These are phyloP conservation scores for Daldinia bambusicola DNA, from an alignment of 495 filamentous ascomycete genomes.

Conservation along the genomic window DNA sequence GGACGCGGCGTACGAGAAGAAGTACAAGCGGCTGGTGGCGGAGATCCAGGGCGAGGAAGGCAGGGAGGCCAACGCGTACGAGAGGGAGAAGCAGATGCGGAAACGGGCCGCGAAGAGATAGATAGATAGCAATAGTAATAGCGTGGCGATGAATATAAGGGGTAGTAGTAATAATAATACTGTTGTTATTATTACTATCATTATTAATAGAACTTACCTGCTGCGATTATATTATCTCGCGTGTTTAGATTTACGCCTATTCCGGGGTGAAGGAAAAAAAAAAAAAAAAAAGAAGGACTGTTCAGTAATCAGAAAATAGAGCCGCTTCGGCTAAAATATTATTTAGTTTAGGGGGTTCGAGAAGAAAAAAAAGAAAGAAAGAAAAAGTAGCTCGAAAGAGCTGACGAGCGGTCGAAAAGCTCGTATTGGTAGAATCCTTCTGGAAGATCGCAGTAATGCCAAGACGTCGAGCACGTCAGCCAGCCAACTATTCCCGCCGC, in stretches of 20 bases:
- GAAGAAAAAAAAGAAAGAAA: too few species aligned
- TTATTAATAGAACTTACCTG: neutral
- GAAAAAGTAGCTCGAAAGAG: neutral
- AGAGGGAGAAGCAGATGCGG: slow-evolving; percentile 79
- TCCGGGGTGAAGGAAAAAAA: too few species aligned
- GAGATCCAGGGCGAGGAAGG: slow-evolving; percentile 97
- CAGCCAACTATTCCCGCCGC: neutral
- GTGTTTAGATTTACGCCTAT: neutral
- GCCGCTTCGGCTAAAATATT: neutral
- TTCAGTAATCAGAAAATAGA: neutral
- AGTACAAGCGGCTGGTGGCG: slow-evolving; percentile 89
- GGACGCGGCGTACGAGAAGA: slow-evolving; percentile 91
- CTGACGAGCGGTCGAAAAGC: neutral
- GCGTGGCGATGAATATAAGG: neutral
- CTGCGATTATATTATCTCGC: neutral
- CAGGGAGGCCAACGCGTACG: slow-evolving; percentile 85
- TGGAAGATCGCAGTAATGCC: too few species aligned
- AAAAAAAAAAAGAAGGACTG: neutral
- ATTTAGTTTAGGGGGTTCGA: neutral
- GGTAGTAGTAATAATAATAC: neutral
- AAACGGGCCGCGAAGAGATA: slow-evolving; percentile 61
- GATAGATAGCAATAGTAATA: neutral
- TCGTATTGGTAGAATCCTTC: neutral
- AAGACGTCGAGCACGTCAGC: neutral
- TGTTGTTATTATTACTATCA: neutral